Evolutionary conservation across 768 basidiomycete genomes (phyloP).

Genomic region (Tricholoma furcatifolium): DNA sequence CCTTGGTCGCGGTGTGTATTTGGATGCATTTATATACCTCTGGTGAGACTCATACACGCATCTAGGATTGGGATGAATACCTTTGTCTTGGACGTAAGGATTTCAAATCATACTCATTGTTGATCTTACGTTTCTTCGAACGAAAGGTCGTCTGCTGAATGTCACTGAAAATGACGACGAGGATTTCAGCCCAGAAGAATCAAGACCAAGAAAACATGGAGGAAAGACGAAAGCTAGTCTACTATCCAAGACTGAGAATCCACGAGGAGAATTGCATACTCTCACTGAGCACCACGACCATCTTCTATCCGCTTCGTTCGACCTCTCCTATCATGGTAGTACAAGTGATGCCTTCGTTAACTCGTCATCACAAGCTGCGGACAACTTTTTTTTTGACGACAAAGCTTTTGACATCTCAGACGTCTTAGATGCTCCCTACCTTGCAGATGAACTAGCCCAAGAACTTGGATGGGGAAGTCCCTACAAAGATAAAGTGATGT

Average conservation of each 20-base stretch:
- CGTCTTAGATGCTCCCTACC: conserved; percentile 52
- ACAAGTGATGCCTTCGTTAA: conserved; percentile 28
- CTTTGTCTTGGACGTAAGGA: conserved; percentile 45
- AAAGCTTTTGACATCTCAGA: conserved; percentile 52
- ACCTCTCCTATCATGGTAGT: conserved; percentile 51
- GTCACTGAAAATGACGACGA: conserved; percentile 39
- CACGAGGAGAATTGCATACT: conserved; percentile 56
- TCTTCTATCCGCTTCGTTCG: conserved; percentile 64
- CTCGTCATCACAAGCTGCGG: conserved; percentile 58
- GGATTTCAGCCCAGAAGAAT: conserved; percentile 46
- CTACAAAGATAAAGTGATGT: conserved; percentile 22
- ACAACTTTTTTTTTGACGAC: conserved; percentile 47
- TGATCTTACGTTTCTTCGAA: neutral
- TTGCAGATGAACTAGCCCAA: conserved; percentile 73
- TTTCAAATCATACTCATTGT: neutral
- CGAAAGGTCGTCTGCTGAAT: conserved; percentile 6
- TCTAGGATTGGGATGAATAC: conserved; percentile 64
- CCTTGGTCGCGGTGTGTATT: conserved; percentile 55
- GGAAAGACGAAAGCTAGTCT: conserved; percentile 20
- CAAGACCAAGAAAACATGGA: conserved; percentile 15
- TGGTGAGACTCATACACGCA: neutral
- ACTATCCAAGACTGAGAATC: conserved; percentile 35
- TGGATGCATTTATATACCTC: neutral
- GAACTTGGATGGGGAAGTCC: conserved; percentile 71
- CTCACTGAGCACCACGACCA: conserved; percentile 72